Evolutionary conservation across 768 basidiomycete genomes (phyloP), one percentile per base, ranked within the genome.

Genomic region (Lactifluus volemus): DNA sequence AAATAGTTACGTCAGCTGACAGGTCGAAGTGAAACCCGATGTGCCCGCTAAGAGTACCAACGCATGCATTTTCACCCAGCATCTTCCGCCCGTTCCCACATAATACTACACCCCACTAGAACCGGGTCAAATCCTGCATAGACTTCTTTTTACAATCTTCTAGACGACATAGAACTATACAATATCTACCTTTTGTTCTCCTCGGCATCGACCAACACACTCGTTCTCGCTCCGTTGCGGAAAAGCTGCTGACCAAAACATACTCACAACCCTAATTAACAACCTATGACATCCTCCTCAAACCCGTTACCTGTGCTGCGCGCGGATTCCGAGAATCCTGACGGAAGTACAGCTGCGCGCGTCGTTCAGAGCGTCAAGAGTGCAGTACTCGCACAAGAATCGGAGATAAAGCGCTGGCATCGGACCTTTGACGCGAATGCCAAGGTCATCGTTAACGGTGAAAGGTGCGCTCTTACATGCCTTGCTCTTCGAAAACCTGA

Each of bases 391-490:
- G 77, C 84, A 34, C 89, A 86, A 39, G 92, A 96, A 71, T 85
- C 73, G 68, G 94, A 98, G 74, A 75, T 94, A 53, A 88, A 82
- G 72, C 83, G 90, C 65, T 98, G 95, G 95, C 84, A 82, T 71
- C 81, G 92, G 68, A 84, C 83, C 2, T 98, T 97, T 73, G 94
- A 97, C 59, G 67, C 80, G 47, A 88, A 92, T 70, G 88, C 94
- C 48, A 89, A 85, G 72, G 75, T 77, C 49, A 78, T 84, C 38
- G 71, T 84, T 39, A 81, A 88, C 47, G 89, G 87, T 53, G 86
- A 93, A 74, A 92, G 86, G 94, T 95, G 73, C 73, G 85, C 10
- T 39, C 11, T 25, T 45, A 10, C 12, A 0, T 11, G 34, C 12
- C 5, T 38, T 17, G 12, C 32, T 42, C 34, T 4, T 30, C 14